These are phyloP conservation scores for Trichoderma gracile DNA, from an alignment of 2,329 filamentous ascomycete genomes.

Conservation along the genomic window DNA sequence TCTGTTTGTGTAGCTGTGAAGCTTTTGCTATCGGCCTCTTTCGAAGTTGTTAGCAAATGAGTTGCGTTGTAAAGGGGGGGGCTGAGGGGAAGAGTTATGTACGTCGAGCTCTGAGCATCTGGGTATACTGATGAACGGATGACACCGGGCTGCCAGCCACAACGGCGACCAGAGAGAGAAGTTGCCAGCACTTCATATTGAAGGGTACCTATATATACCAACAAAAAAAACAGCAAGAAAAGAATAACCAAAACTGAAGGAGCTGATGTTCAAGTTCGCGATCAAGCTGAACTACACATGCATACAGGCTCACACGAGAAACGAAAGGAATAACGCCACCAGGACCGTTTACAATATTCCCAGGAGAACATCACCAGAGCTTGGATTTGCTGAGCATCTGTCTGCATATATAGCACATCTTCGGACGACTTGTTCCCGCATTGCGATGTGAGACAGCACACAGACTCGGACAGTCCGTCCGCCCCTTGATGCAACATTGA, in stretches of 20 bases:
- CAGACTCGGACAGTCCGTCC: slow-evolving; percentile 8
- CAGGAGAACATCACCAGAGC: background rate
- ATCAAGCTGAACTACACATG: background rate
- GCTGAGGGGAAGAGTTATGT: slow-evolving; percentile 18
- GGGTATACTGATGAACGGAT: slow-evolving; percentile 33
- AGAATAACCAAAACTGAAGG: background rate
- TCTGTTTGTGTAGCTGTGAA: slow-evolving; percentile 33
- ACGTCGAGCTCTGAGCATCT: slow-evolving; percentile 40
- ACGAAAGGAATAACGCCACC: background rate
- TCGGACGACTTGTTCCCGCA: background rate
- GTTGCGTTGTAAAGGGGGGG: background rate
- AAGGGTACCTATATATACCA: too few relatives aligned
- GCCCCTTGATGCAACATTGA: slow-evolving; percentile 7
- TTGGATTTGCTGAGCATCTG: background rate
- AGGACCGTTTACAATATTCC: background rate
- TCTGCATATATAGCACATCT: slow-evolving; percentile 1
- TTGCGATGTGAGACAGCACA: slow-evolving; percentile 16
- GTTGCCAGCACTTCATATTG: slow-evolving; percentile 21
- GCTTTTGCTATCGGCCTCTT: slow-evolving; percentile 5
- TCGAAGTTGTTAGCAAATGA: background rate
- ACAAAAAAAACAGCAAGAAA: too few relatives aligned
- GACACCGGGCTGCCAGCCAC: slow-evolving; percentile 33
- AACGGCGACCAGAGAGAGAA: slow-evolving; percentile 34
- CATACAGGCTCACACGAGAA: background rate
- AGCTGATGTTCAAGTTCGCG: background rate